Evolutionary conservation across 345 rosid genomes (phyloP), one percentile per base, ranked within the genome.

Genomic region (Limnanthes douglasii): DNA sequence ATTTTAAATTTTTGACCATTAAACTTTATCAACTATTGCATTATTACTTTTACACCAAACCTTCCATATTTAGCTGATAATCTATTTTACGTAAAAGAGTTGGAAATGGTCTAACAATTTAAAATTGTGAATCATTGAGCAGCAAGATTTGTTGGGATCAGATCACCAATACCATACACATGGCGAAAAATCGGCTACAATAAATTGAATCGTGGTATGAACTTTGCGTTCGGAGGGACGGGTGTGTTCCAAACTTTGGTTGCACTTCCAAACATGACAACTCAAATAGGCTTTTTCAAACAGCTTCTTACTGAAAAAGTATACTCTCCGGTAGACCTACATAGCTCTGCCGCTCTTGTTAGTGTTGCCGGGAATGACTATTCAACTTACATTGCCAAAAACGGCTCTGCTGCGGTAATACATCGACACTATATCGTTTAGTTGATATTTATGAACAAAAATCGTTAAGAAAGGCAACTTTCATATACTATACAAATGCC

Each of bases 281-380:
- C 66, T 39, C 97, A 88, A 41, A 79, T 83, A 22, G 70, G 56
- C 45, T 58, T 43, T 39, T 68, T 83, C 31, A 55, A 73, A 36
- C 47, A 43, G 5, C 42, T 68, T 11, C 50, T 76, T 10, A 41
- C 52, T 13, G 54, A 64, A 1, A 37, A 43, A 13, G 34, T 64
- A 12, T 83, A 58, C 72, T 31, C 52, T 4, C 17, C 37, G 2
- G 1, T 31, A 6, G 65, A 60, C 33, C 53, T 88, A 0, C 25
- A 17, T 0, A 46, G 57, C 25, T 74, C 95, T 4, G 36, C 60
- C 1, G 93, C 84, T 27, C 51, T 79, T 1, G 66, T 79, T 31
- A 57, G 73, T 30, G 41, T 68, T 29, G 66, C 78, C 4, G 95
- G 95, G 51, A 88, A 83, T 43, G 97, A 88, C 52, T 88, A 88